These are phyloP conservation scores for Boletus coccyginus DNA, from an alignment of 768 basidiomycete genomes.

Conservation along the genomic window DNA sequence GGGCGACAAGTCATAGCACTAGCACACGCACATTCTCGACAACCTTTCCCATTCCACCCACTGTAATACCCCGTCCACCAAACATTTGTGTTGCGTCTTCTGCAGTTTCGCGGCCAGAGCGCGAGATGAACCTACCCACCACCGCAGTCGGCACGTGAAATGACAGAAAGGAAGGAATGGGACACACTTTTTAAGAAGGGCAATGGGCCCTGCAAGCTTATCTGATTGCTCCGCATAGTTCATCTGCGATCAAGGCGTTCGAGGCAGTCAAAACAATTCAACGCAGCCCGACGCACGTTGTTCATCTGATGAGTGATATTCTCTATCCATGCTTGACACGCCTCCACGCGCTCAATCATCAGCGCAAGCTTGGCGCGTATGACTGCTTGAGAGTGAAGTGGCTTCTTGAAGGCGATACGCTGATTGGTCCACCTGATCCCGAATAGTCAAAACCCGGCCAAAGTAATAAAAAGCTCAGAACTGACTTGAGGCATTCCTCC, in stretches of 20 bases:
- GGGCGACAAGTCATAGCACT: neutral
- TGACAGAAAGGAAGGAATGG: neutral
- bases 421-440: slow-evolving; percentile 77
- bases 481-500: slow-evolving; percentile 86
- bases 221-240: slow-evolving; percentile 79
- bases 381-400: slow-evolving; percentile 76
- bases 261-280: neutral
- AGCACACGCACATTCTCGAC: slow-evolving; percentile 67
- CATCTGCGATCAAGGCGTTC: slow-evolving; percentile 53
- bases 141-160: slow-evolving; percentile 1
- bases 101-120: slow-evolving; percentile 48
- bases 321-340: slow-evolving; percentile 89
- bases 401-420: slow-evolving; percentile 88
- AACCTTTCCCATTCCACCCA: slow-evolving; percentile 81
- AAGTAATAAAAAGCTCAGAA: neutral
- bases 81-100: slow-evolving; percentile 82
- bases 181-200: slow-evolving; percentile 80
- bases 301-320: slow-evolving; percentile 90
- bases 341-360: slow-evolving; percentile 91
- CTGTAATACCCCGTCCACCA: slow-evolving; percentile 85
- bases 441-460: slow-evolving; percentile 4
- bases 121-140: slow-evolving; percentile 61
- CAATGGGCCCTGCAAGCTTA: slow-evolving; percentile 86
- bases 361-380: slow-evolving; percentile 82
- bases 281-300: slow-evolving; percentile 46